phyloP scores from a whole-genome alignment of 1,284 basidiomycete species.

The Ganoderma boninense region DNA sequence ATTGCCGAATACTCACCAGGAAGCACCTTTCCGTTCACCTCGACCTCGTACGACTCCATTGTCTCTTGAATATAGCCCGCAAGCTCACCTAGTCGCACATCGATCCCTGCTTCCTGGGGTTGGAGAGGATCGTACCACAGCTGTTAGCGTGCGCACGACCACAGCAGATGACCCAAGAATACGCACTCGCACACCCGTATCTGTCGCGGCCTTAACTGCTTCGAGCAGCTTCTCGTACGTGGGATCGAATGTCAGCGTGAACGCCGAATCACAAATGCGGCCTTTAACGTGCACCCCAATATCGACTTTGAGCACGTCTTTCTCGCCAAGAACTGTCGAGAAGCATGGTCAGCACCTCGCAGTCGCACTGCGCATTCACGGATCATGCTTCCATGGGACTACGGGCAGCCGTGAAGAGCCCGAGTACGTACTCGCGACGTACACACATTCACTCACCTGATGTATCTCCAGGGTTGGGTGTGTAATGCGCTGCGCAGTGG shows the following conservation, averaged over 20 bases:
- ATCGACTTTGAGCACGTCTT: constrained; percentile 97
- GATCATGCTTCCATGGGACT: background rate
- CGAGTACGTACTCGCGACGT: background rate
- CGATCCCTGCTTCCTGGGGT: constrained; percentile 92
- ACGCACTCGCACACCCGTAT: constrained; percentile 85
- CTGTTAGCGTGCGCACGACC: background rate
- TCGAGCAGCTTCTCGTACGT: constrained; percentile 91
- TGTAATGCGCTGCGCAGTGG: constrained; percentile 96
- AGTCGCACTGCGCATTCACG: background rate
- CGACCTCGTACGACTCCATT: constrained; percentile 99
- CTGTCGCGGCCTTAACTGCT: constrained; percentile 94
- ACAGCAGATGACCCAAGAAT: constrained; percentile 1
- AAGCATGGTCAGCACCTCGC: constrained; percentile 14
- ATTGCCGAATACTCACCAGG: constrained; percentile 66
- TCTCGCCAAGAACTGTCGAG: constrained; percentile 74
- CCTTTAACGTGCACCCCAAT: constrained; percentile 98
- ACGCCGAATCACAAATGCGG: constrained; percentile 94
- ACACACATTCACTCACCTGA: constrained; percentile 65
- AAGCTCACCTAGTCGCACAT: constrained; percentile 93
- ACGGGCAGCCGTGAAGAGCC: constrained; percentile 8
- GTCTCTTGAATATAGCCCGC: constrained; percentile 96
- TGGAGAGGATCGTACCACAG: background rate
- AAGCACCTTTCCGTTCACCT: constrained; percentile 85
- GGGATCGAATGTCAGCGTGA: constrained; percentile 91
- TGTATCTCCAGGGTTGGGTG: constrained; percentile 95